Evolutionary conservation across 176 grass and related monocot species (phyloP).

Genomic region (Eleusine coracana): DNA sequence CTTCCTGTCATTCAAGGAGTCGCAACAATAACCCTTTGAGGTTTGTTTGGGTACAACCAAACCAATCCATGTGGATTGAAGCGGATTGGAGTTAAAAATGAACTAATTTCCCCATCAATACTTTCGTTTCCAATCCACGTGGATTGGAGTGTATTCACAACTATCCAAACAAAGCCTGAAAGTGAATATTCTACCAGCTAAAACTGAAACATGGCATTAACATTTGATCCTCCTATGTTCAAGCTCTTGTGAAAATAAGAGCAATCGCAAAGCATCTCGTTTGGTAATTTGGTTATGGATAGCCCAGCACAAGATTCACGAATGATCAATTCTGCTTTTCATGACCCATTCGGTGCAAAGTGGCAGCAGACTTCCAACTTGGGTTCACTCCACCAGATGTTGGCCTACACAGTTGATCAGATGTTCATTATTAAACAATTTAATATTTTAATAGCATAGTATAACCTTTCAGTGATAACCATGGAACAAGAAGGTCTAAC

Average conservation of each 20-base stretch:
- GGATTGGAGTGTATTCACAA: no score
- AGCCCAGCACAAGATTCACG: slow-evolving; percentile 11
- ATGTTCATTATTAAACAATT: slow-evolving; percentile 20
- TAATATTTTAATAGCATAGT: background rate
- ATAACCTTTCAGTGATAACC: slow-evolving; percentile 11
- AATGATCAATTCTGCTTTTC: slow-evolving; percentile 38
- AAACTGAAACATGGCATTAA: slow-evolving; percentile 10
- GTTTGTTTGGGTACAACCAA: no score
- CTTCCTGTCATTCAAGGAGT: slow-evolving; percentile 23
- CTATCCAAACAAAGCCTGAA: no score
- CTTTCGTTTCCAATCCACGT: no score
- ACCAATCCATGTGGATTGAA: no score
- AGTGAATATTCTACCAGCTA: slow-evolving; percentile 34
- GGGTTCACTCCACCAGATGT: slow-evolving; percentile 65
- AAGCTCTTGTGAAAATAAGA: slow-evolving; percentile 10
- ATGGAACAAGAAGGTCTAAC: slow-evolving; percentile 29
- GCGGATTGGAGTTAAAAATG: no score
- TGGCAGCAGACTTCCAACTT: slow-evolving; percentile 15
- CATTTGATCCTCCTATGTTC: slow-evolving; percentile 1
- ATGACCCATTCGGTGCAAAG: slow-evolving; percentile 26
- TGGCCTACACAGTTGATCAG: slow-evolving; percentile 56
- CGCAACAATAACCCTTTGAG: slow-evolving; percentile 36
- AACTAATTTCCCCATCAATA: no score
- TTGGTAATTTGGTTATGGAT: background rate
- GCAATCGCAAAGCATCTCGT: background rate